Evolutionary conservation across 371 early-diverging fungal species (phyloP), one percentile per base, ranked within the genome.

Genomic region (Smittium mucronatum): DNA sequence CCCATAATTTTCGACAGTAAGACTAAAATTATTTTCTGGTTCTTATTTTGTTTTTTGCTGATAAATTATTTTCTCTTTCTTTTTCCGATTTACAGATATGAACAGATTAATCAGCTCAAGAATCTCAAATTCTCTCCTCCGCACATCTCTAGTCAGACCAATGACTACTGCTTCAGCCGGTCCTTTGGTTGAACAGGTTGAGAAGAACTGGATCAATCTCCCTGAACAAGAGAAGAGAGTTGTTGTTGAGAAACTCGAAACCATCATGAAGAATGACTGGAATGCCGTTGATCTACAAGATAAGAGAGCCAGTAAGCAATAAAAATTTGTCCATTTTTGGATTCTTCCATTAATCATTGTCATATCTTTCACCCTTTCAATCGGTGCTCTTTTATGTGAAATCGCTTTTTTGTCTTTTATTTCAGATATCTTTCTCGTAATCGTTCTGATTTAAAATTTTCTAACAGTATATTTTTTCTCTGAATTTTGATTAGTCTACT

Each of bases 181-280:
- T 11, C 80, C 87, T 66, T 81, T 87, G 58, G 81, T 91, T 71
- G 75, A 84, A 71, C 87, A 89, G 81, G 72, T 91, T 63, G 89
- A 91, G 76, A 74, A 85, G 67, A 86, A 88, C 74, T 96, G 95
- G 93, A 85, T 82, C 79, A 85, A 88, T 72, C 84, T 97, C 69
- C 88, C 94, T 47, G 83, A 87, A 70, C 82, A 84, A 71, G 94
- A 94, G 80, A 92, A 92, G 83, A 84, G 84, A 73, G 87, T 88
- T 68, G 85, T 95, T 70, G 82, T 89, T 70, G 90, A 88, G 78
- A 81, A 84, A 71, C 85, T 97, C 59, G 85, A 84, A 73, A 90
- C 88, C 77, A 81, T 81, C 72, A 92, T 94, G 84, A 92, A 91
- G 84, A 92, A 85, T 64, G 95, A 97, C 82, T 97, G 97, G 97